Base-by-base conservation (phyloP, 768 basidiomycete genomes). In the Podaxis sp. region DNA sequence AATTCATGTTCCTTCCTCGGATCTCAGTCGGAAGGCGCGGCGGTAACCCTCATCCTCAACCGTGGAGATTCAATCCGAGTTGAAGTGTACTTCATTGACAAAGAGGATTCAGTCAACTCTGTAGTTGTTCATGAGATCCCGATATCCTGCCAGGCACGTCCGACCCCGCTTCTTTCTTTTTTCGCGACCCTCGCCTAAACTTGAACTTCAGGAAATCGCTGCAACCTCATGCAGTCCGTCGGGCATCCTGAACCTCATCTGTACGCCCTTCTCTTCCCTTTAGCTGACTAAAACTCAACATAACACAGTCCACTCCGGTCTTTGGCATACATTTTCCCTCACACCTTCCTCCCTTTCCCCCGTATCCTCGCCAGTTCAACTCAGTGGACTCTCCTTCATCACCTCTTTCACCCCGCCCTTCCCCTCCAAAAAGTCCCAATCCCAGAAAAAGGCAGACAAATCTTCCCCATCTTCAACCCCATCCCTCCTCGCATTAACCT, bases 221-320 rank as follows among this genome's bases (percentile, higher is more conserved):
- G 69, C 71, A 47, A 64, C 75, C 0, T 77, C 82, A 5, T 81
- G 74, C 50, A 85, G 82, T 62, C 40, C 71, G 0, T 76, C 79
- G 4, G 86, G 85, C 18, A 72, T 73, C 64, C 60, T 86, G 47
- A 82, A 76, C 61, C 66, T 84, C 35, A 67, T 86, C n/a, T 70
- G 85, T 85, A 66, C 42, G 81, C 72, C 14, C 23, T 55, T 28
- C 35, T 23, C 58, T 28, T 37, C 2, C 32, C 32, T 6, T 2
- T 59, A 42, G 6, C 21, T 21, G 35, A 23, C 21, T 21, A 44
- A 25, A 10, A 50, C 38, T 36, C 14, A 51, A 47, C 13, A 53
- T 55, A 38, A 53, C 60, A 40, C 67, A 87, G 83, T 73, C n/a
- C 28, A 27, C 36, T 42, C 59, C 7, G 59, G 59, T 28, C 28